A percentile compares a stretch with the other conserved stretches of the same genome.
phyloP scores from a whole-genome alignment of 139 green algal species.

The Pseudopediastrum boryanum region DNA sequence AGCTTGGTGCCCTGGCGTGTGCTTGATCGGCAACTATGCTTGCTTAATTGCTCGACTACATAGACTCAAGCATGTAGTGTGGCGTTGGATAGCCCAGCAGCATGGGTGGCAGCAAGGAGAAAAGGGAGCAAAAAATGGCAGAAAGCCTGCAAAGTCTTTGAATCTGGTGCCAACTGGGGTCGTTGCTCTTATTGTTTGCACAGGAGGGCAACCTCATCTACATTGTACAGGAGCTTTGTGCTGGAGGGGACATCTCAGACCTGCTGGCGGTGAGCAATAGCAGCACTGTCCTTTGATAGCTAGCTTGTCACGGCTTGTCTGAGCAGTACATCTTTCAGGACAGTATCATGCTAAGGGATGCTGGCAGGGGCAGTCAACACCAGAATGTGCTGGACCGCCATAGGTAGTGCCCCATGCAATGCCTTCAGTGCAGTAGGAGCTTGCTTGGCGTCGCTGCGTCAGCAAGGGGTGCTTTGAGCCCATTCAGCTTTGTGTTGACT shows the following conservation, averaged over 20 bases:
- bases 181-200: not conserved
- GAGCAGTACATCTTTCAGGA: no score
- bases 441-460: no score
- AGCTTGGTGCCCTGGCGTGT: not conserved
- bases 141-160: not conserved
- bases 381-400: no score
- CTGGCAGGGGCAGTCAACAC: no score
- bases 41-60: not conserved
- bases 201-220: conserved; percentile 34
- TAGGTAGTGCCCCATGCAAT: no score
- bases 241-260: conserved; percentile 23
- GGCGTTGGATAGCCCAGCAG: not conserved
- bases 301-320: no score
- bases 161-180: not conserved
- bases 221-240: conserved; percentile 34
- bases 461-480: no score
- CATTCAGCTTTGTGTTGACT: no score
- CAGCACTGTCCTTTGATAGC: no score
- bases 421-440: no score
- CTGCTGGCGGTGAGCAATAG: conserved; percentile 29
- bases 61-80: not conserved
- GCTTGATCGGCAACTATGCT: not conserved
- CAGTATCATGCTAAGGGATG: no score
- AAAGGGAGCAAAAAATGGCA: not conserved
- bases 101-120: not conserved